phyloP scores from a whole-genome alignment of 306 rosid genomes.

The Acacia crassicarpa region DNA sequence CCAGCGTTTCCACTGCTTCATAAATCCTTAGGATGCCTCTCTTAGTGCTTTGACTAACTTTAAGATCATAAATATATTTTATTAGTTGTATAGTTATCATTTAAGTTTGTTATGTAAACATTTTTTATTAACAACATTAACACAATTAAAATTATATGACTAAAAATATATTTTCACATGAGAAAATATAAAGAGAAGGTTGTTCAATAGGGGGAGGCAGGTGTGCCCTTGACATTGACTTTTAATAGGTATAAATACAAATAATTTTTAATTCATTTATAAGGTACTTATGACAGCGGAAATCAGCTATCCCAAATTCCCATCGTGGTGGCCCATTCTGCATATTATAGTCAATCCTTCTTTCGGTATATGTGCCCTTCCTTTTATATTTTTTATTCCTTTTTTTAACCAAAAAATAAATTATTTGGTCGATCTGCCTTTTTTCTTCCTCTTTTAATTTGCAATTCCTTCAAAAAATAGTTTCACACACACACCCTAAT shows the following conservation, averaged over 20 bases:
- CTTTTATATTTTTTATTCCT: neutral
- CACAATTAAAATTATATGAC: no score
- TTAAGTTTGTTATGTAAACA: no score
- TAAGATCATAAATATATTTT: no score
- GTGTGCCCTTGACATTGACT: neutral
- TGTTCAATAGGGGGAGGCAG: neutral
- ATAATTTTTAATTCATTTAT: neutral
- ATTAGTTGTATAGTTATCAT: no score
- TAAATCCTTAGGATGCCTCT: no score
- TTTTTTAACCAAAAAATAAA: neutral
- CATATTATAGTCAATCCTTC: neutral
- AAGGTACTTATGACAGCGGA: neutral
- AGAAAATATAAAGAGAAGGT: no score
- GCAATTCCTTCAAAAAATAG: neutral
- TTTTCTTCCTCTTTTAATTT: neutral
- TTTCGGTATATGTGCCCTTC: neutral
- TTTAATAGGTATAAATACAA: neutral
- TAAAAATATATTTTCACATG: no score
- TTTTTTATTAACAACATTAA: no score
- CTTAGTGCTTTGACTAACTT: no score
- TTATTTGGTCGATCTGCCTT: neutral
- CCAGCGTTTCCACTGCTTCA: no score
- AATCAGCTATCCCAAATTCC: neutral
- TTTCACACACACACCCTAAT: neutral
- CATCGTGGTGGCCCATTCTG: neutral